phyloP scores from a whole-genome alignment of 345 rosid species.

The Lepidium didymum region DNA sequence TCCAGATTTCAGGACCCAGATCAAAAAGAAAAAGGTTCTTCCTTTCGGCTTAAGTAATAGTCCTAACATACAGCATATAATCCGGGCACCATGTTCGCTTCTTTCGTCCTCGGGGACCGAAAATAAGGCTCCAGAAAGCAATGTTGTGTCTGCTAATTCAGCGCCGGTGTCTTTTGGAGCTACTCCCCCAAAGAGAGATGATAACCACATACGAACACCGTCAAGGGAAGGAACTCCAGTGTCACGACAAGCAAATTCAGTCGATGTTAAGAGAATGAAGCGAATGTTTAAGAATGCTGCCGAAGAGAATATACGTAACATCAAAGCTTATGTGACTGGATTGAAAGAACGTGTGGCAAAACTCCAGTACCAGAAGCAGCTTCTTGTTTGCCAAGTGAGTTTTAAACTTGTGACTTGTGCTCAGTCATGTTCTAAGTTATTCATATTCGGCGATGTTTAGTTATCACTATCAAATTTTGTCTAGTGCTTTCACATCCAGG shows the following conservation, averaged over 20 bases:
- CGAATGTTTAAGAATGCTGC: slow-evolving; percentile 95
- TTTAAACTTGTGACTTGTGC: slow-evolving; percentile 2
- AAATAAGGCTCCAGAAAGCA: slow-evolving; percentile 65
- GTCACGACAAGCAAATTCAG: slow-evolving; percentile 50
- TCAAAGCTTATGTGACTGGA: slow-evolving; percentile 77
- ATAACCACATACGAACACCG: slow-evolving; percentile 17
- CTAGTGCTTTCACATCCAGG: background rate
- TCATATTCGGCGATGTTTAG: background rate
- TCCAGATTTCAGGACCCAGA: slow-evolving; percentile 48
- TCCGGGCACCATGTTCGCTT: slow-evolving; percentile 81
- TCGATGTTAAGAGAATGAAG: slow-evolving; percentile 87
- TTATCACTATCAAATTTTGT: background rate
- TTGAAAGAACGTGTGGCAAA: slow-evolving; percentile 93
- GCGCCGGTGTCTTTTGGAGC: slow-evolving; percentile 22
- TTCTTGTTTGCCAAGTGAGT: slow-evolving; percentile 89
- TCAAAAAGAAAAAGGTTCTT: slow-evolving; percentile 65
- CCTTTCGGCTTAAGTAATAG: slow-evolving; percentile 67
- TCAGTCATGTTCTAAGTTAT: background rate
- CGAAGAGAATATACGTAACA: slow-evolving; percentile 83
- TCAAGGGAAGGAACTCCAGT: slow-evolving; percentile 66
- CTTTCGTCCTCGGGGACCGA: slow-evolving; percentile 62
- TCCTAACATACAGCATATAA: slow-evolving; percentile 69
- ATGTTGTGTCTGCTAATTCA: slow-evolving; percentile 26
- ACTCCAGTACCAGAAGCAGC: slow-evolving; percentile 96
- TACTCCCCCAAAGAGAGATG: slow-evolving; percentile 41